These are phyloP conservation scores for Syncephalastrum racemosum DNA, from an alignment of 371 early-diverging fungal species.

Conservation along the genomic window DNA sequence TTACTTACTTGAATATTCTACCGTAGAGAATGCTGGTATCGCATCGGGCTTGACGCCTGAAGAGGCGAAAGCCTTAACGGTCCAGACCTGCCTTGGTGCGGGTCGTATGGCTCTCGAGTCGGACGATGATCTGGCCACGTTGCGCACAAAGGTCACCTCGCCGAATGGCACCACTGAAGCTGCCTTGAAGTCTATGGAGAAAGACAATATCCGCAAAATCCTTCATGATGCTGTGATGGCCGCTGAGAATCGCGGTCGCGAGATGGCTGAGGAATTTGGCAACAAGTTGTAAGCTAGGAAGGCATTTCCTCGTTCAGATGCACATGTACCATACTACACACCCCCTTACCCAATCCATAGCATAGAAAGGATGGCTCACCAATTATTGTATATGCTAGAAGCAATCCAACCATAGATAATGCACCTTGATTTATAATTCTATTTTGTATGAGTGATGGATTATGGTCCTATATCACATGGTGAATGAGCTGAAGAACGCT, in stretches of 20 bases:
- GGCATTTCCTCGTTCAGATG: background rate
- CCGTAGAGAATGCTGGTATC: conserved; percentile 73
- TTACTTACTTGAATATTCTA: background rate
- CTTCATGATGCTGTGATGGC: conserved; percentile 65
- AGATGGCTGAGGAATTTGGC: conserved; percentile 72
- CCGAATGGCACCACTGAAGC: conserved; percentile 96
- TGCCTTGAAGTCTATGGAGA: conserved; percentile 78
- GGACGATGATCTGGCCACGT: conserved; percentile 71
- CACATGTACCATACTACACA: conserved; percentile 2
- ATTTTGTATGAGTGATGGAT: too few species aligned
- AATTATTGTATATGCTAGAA: too few species aligned
- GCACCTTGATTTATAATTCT: too few species aligned
- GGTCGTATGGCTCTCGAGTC: conserved; percentile 79
- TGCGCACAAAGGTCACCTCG: conserved; percentile 86
- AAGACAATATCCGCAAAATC: conserved; percentile 55
- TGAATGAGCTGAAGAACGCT: too few species aligned
- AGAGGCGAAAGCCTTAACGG: conserved; percentile 75
- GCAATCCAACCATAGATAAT: too few species aligned
- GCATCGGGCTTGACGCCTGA: conserved; percentile 76
- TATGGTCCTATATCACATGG: too few species aligned
- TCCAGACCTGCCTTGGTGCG: conserved; percentile 90
- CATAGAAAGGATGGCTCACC: too few species aligned
- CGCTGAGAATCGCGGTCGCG: conserved; percentile 67
- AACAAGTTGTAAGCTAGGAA: conserved; percentile 5
- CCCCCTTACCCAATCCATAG: background rate